phyloP scores from a whole-genome alignment of 2,329 filamentous ascomycete genomes.

The Stagonosporopsis cucurbitacearum region DNA sequence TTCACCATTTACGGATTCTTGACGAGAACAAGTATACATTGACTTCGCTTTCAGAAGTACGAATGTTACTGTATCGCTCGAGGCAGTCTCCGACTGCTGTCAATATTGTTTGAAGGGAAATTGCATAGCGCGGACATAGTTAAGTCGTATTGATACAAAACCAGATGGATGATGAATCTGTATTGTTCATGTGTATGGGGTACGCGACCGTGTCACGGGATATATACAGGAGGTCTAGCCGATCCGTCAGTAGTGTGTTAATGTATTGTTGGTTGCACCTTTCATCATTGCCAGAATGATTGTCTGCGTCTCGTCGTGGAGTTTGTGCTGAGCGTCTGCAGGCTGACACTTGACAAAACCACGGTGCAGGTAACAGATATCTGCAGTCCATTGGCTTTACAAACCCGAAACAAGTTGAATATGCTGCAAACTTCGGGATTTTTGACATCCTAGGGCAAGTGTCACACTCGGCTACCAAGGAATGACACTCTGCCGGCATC shows the following conservation, averaged over 20 bases:
- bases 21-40: background rate
- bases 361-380: background rate
- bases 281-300: slow-evolving; percentile 22
- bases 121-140: slow-evolving; percentile 43
- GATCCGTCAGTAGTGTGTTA: slow-evolving; percentile 38
- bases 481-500: slow-evolving; percentile 25
- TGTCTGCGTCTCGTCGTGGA: slow-evolving; percentile 24
- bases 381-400: slow-evolving; percentile 4
- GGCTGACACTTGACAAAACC: slow-evolving; percentile 7
- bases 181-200: slow-evolving; percentile 41
- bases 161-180: slow-evolving; percentile 30
- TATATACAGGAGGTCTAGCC: slow-evolving; percentile 37
- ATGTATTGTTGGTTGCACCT: slow-evolving; percentile 32
- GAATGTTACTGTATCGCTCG: slow-evolving; percentile 1
- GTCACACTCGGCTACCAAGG: slow-evolving; percentile 4
- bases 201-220: slow-evolving; percentile 27
- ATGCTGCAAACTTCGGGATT: slow-evolving; percentile 9
- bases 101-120: slow-evolving; percentile 40
- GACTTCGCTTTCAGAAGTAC: slow-evolving; percentile 2
- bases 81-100: slow-evolving; percentile 14
- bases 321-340: background rate
- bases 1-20: slow-evolving; percentile 4
- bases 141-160: slow-evolving; percentile 25
- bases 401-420: slow-evolving; percentile 2
- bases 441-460: slow-evolving; percentile 1